phyloP scores from a whole-genome alignment of 345 rosid species.

The Bruguiera parviflora region DNA sequence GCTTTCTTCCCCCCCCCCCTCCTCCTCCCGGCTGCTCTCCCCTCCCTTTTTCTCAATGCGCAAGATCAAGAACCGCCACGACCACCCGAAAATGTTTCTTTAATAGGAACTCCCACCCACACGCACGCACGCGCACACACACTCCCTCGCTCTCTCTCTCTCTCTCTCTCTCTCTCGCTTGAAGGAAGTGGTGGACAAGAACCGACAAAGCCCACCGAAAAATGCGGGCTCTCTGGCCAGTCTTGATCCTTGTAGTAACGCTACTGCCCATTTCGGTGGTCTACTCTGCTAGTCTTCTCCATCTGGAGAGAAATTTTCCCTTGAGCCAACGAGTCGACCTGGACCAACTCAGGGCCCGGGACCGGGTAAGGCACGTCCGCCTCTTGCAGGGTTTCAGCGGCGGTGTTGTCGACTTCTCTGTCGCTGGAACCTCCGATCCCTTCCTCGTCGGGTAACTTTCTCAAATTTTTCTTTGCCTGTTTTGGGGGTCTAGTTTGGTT shows the following conservation, averaged over 20 bases:
- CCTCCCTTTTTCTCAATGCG: no score
- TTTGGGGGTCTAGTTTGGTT: not conserved
- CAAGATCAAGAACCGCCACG: no score
- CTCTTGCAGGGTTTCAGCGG: conserved; percentile 50
- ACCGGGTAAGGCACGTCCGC: conserved; percentile 67
- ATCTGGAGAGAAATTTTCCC: conserved; percentile 67
- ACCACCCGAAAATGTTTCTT: no score
- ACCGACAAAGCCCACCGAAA: conserved; percentile 6
- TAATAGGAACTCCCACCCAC: no score
- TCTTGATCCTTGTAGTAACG: conserved; percentile 9
- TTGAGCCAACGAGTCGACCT: conserved; percentile 45
- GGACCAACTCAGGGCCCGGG: conserved; percentile 58
- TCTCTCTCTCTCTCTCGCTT: no score
- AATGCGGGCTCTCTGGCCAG: conserved; percentile 29
- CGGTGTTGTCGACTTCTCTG: conserved; percentile 63
- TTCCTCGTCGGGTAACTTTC: conserved; percentile 64
- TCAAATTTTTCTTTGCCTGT: not conserved
- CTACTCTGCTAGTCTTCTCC: conserved; percentile 39
- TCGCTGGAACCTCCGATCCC: conserved; percentile 86
- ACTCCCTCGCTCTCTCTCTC: no score
- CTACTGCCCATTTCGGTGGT: conserved; percentile 29
- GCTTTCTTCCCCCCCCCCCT: no score
- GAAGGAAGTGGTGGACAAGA: not conserved
- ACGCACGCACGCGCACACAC: no score
- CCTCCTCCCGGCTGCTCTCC: no score